These are phyloP conservation scores for Nepenthes mirabilis DNA, from an alignment of 148 eudicot genomes.

Conservation along the genomic window DNA sequence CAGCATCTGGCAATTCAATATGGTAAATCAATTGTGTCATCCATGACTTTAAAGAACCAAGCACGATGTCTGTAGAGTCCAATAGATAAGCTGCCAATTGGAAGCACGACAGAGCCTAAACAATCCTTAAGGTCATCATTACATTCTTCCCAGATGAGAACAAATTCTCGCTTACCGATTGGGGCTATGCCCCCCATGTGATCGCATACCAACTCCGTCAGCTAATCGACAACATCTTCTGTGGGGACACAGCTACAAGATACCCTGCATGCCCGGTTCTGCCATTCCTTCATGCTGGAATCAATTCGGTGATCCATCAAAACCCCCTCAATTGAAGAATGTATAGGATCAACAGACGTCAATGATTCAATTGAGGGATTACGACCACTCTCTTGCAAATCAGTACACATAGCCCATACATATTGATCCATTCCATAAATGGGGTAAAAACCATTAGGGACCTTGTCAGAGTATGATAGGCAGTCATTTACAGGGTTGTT, in stretches of 20 bases:
- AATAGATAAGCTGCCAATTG: constrained; percentile 69
- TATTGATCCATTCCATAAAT: constrained; percentile 90
- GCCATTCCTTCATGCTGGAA: constrained; percentile 68
- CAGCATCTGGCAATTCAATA: constrained; percentile 93
- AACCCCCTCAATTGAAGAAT: constrained; percentile 54
- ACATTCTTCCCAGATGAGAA: constrained; percentile 69
- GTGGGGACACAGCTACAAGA: constrained; percentile 49
- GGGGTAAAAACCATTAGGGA: constrained; percentile 87
- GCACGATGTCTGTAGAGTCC: constrained; percentile 96
- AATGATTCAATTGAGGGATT: constrained; percentile 83
- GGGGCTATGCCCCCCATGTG: constrained; percentile 68
- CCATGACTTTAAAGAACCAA: constrained; percentile 83
- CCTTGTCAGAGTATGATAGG: no score
- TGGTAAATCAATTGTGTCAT: constrained; percentile 79
- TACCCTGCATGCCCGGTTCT: constrained; percentile 41
- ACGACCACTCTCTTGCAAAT: constrained; percentile 71
- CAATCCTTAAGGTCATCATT: constrained; percentile 57
- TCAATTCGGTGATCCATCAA: constrained; percentile 64
- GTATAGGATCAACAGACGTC: constrained; percentile 48
- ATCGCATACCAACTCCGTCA: constrained; percentile 68
- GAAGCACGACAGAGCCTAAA: constrained; percentile 76
- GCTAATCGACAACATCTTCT: constrained; percentile 71
- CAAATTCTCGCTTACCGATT: constrained; percentile 48
- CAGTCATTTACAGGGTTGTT: no score
- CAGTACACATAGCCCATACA: constrained; percentile 79